Base-by-base conservation (phyloP, 148 eudicot species). In the Rhododendron ovatum region DNA sequence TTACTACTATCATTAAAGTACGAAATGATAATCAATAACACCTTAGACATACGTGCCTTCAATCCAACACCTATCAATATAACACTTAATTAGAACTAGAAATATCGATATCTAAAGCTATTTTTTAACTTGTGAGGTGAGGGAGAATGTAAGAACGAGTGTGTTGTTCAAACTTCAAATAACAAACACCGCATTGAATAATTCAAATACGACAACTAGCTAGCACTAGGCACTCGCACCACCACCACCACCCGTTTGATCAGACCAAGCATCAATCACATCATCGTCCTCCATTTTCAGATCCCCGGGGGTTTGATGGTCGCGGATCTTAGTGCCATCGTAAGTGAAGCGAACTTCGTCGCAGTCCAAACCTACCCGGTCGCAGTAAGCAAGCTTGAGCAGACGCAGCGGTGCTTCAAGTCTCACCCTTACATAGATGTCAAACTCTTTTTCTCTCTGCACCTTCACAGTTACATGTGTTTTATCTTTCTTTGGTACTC, bases 391-490 rank as follows among this genome's bases (percentile, higher is more conserved):
- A 77, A 20, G 45, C 28, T 77, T 77, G 80, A 41, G 50, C 0
- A 8, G 2, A 43, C 51, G 80, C 20, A 77, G 50, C 45, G 80
- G 50, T 43, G 0, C 0, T 4, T 41, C 80, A 37, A 37, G 80
- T 22, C 43, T 77, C n/a, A 77, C 43, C 80, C 50, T 77, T 17
- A 77, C 0, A 77, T 3, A 77, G 18, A 77, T 0, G 50, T 77
- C 80, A 0, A 37, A 0, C 24, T 0, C 47, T 1, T 77, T 43
- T 43, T 77, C n/a, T 22, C 45, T 77, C 80, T 77, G 80, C 80
- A 77, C 80, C 45, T 77, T 77, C 48, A 77, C 0, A 22, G 80
- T 77, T 41, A 77, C 80, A 43, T 77, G 80, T 4, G 80, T 77
- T 20, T 7, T 43, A 22, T 77, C 50, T 20, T 43, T 18, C 50